Conservation (phyloP, 2,329 filamentous ascomycete genomes). For the Cladosporium sp. region DNA sequence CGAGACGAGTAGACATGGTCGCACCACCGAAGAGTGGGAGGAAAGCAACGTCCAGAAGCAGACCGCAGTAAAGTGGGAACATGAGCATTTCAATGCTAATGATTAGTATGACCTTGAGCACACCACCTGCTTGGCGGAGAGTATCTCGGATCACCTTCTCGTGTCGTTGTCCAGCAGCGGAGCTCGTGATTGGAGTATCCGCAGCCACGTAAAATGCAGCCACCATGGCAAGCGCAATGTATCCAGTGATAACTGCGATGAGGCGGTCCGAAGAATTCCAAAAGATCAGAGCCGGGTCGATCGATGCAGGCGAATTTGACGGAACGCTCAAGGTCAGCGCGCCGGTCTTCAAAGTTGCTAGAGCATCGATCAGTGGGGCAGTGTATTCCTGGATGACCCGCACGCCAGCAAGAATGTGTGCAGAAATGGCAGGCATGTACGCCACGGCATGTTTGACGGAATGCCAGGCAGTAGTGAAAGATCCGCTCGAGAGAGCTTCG, state of each 20-base stretch:
- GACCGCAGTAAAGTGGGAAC: constrained; percentile 92
- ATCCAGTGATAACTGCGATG: constrained; percentile 79
- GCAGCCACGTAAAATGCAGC: constrained; percentile 78
- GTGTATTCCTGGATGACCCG: constrained; percentile 23
- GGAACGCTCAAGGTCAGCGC: constrained; percentile 24
- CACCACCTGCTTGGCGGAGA: constrained; percentile 89
- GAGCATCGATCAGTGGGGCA: constrained; percentile 24
- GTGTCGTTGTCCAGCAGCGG: constrained; percentile 54
- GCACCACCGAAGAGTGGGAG: constrained; percentile 85
- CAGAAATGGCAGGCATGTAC: constrained; percentile 19
- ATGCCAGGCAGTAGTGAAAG: constrained; percentile 22
- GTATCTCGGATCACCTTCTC: constrained; percentile 80
- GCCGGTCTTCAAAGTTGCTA: constrained; percentile 26
- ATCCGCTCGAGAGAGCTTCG: constrained; percentile 31
- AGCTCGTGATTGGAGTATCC: constrained; percentile 67
- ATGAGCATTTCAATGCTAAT: constrained; percentile 99
- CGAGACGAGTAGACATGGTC: constrained; percentile 72
- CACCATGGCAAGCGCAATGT: constrained; percentile 70
- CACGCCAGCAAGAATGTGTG: constrained; percentile 11
- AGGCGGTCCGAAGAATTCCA: constrained; percentile 57
- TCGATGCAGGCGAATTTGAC: constrained; percentile 6
- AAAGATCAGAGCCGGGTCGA: constrained; percentile 42
- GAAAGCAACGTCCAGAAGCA: constrained; percentile 84
- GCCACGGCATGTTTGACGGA: constrained; percentile 16
- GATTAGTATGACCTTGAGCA: constrained; percentile 96